Conservation (phyloP, 2,329 filamentous ascomycete species). For the Aspergillus japonicus region DNA sequence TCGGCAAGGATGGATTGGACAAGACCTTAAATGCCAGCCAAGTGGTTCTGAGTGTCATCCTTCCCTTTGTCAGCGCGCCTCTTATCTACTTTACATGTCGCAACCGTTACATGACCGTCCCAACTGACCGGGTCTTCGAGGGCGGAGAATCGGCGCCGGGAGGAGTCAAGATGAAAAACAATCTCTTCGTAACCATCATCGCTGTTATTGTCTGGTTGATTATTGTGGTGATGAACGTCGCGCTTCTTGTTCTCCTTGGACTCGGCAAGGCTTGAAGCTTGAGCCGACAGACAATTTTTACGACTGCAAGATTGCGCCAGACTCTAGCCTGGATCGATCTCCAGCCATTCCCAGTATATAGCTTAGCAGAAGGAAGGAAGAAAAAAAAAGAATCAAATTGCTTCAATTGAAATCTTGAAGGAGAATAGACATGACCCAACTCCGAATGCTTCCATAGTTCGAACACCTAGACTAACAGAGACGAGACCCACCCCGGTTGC, state of each 20-base stretch:
- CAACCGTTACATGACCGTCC: constrained; percentile 75
- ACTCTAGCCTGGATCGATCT: neutral
- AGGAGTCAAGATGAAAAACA: constrained; percentile 67
- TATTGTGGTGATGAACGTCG: constrained; percentile 77
- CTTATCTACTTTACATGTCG: constrained; percentile 82
- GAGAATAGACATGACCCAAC: constrained; percentile 12
- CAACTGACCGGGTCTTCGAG: constrained; percentile 42
- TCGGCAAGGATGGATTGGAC: constrained; percentile 69
- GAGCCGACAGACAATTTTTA: neutral
- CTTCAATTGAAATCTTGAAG: neutral
- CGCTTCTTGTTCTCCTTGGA: constrained; percentile 65
- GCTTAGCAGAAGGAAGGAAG: neutral
- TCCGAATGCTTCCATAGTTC: constrained; percentile 18
- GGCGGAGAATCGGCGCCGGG: constrained; percentile 30
- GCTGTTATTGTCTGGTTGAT: constrained; percentile 68
- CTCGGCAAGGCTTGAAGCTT: constrained; percentile 49
- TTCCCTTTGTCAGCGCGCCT: constrained; percentile 80
- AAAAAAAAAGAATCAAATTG: neutral
- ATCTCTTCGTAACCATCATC: constrained; percentile 61
- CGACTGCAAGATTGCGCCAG: neutral
- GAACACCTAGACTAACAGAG: constrained; percentile 11
- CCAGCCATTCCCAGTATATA: neutral
- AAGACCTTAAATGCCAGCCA: constrained; percentile 73
- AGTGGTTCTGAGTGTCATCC: constrained; percentile 72
- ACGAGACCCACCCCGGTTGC: neutral